These are phyloP conservation scores for Neospora caninum DNA, from an alignment of 169 alveolate genomes.

Conservation along the genomic window DNA sequence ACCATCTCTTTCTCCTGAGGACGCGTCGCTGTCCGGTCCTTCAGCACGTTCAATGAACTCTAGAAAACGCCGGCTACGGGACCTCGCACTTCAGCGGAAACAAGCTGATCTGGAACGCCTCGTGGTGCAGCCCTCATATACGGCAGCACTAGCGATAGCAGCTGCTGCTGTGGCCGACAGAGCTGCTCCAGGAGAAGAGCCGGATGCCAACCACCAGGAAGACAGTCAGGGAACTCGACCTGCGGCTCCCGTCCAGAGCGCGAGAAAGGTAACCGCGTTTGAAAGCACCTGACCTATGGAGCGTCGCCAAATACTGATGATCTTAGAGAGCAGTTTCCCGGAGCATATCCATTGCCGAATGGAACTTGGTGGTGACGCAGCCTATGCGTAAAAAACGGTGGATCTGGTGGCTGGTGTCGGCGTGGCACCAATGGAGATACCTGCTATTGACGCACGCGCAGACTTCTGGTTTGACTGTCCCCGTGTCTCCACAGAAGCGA, in stretches of 20 bases:
- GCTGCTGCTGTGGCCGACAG: conserved; percentile 17
- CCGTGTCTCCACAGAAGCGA: conserved; percentile 49
- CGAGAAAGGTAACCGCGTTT: neutral
- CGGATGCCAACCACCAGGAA: neutral
- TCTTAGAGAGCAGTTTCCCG: no score
- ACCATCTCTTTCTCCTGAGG: neutral
- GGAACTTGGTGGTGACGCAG: no score
- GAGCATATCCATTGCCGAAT: no score
- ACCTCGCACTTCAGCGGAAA: neutral
- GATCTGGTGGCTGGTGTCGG: no score
- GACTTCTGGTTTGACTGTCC: neutral
- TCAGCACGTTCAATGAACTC: neutral
- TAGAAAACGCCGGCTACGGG: conserved; percentile 1
- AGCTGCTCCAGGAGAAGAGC: neutral
- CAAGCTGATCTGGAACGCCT: neutral
- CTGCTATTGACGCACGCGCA: no score
- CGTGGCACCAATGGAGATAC: no score
- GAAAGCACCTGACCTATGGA: no score
- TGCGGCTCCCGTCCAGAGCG: neutral
- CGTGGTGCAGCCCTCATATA: neutral
- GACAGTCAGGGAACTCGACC: neutral
- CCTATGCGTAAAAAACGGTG: no score
- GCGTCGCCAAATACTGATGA: no score
- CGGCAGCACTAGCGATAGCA: neutral
- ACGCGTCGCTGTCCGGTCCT: neutral